These are phyloP conservation scores for Anethum foeniculum DNA, from an alignment of 140 eudicot genomes.

Conservation along the genomic window DNA sequence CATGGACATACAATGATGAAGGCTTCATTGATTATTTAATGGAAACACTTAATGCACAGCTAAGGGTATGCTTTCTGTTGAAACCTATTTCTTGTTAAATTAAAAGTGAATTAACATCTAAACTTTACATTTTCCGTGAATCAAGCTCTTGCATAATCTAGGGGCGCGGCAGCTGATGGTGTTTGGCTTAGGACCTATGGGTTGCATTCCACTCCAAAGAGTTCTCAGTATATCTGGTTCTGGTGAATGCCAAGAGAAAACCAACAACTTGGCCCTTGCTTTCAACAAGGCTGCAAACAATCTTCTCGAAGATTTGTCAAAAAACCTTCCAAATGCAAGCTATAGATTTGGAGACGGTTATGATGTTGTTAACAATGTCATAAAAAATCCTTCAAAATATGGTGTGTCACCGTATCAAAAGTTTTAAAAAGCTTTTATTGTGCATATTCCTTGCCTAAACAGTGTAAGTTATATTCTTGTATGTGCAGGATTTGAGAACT, in stretches of 20 bases:
- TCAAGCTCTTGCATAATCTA: conserved; percentile 57
- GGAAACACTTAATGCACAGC: conserved; percentile 63
- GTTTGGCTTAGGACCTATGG: conserved; percentile 97
- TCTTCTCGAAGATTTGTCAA: conserved; percentile 45
- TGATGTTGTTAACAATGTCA: conserved; percentile 81
- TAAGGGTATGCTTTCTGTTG: conserved; percentile 29
- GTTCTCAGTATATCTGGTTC: conserved; percentile 69
- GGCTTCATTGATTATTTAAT: conserved; percentile 48
- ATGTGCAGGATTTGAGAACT: conserved; percentile 60
- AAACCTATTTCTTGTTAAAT: not conserved
- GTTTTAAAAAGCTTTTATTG: not conserved
- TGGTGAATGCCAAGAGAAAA: conserved; percentile 72
- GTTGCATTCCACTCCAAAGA: conserved; percentile 95
- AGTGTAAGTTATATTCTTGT: not conserved
- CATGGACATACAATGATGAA: conserved; percentile 68
- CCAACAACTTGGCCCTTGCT: conserved; percentile 60
- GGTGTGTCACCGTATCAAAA: conserved; percentile 30
- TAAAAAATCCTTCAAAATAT: conserved; percentile 53
- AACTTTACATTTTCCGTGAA: not conserved
- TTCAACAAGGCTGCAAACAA: conserved; percentile 52
- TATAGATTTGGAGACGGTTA: conserved; percentile 85
- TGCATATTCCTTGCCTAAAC: not conserved
- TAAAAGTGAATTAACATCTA: not conserved
- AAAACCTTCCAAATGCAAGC: conserved; percentile 62
- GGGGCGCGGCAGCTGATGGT: conserved; percentile 85